phyloP scores from a whole-genome alignment of 208 protist genomes.

The Phytomonas francai region DNA sequence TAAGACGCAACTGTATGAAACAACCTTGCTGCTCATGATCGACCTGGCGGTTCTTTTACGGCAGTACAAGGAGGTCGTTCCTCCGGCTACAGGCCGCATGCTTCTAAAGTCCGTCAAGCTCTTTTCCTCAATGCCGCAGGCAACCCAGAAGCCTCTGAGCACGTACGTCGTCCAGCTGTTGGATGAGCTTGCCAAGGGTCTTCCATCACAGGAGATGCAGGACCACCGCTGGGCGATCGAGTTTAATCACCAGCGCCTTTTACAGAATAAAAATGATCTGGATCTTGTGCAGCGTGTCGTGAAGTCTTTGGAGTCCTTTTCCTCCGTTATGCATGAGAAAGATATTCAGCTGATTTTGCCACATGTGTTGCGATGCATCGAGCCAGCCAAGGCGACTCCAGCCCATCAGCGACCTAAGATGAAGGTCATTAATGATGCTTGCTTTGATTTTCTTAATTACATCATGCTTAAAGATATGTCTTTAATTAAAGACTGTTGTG shows the following conservation, averaged over 20 bases:
- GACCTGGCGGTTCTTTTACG: slow-evolving; percentile 75
- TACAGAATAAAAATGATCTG: slow-evolving; percentile 78
- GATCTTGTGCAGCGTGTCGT: slow-evolving; percentile 76
- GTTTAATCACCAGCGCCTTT: slow-evolving; percentile 87
- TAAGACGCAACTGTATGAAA: slow-evolving; percentile 64
- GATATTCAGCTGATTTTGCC: slow-evolving; percentile 80
- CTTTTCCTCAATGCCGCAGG: slow-evolving; percentile 76
- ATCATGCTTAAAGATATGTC: slow-evolving; percentile 72
- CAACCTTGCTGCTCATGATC: slow-evolving; percentile 63
- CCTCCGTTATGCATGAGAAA: slow-evolving; percentile 79
- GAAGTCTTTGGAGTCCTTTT: slow-evolving; percentile 80
- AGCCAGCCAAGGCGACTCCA: slow-evolving; percentile 28
- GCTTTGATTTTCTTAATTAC: slow-evolving; percentile 81
- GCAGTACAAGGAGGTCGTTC: slow-evolving; percentile 63
- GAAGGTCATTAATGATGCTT: slow-evolving; percentile 80
- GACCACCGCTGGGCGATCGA: slow-evolving; percentile 84
- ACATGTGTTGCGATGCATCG: slow-evolving; percentile 85
- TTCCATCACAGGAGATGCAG: slow-evolving; percentile 75
- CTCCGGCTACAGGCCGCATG: slow-evolving; percentile 43
- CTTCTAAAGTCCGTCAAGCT: slow-evolving; percentile 64
- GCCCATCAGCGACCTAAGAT: slow-evolving; percentile 27
- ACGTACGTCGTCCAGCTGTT: slow-evolving; percentile 79
- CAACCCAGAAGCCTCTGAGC: slow-evolving; percentile 78
- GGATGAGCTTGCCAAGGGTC: slow-evolving; percentile 60
- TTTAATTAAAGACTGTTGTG: slow-evolving; percentile 76